Conservation (phyloP, 2,329 filamentous ascomycete genomes). For the Orbilia quercus region DNA sequence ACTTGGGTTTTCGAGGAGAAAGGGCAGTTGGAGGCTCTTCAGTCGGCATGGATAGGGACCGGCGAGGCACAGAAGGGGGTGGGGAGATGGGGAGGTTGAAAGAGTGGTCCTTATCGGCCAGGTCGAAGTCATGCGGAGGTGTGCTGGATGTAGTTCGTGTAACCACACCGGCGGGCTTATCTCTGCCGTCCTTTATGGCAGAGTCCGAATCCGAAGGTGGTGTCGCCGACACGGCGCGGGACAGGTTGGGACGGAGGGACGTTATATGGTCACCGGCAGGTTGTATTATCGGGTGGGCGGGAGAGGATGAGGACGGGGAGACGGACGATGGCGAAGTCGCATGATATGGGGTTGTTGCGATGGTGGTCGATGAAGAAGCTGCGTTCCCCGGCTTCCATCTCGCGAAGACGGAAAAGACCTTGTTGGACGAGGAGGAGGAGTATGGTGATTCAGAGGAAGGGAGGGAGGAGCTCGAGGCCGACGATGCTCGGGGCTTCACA, state of each 20-base stretch:
- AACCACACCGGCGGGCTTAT: conserved; percentile 48
- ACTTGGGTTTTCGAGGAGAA: conserved; percentile 37
- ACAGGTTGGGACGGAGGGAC: conserved; percentile 12
- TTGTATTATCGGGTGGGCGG: conserved; percentile 40
- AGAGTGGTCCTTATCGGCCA: conserved; percentile 26
- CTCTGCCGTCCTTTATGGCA: conserved; percentile 24
- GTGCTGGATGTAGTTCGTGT: conserved; percentile 46
- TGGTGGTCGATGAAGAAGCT: conserved; percentile 8
- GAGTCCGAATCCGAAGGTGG: conserved; percentile 42
- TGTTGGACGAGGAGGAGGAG: conserved; percentile 31
- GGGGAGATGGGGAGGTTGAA: conserved; percentile 49
- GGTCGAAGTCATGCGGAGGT: conserved; percentile 35
- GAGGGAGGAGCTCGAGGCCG: no score
- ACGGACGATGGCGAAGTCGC: conserved; percentile 20
- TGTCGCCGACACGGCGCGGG: conserved; percentile 27
- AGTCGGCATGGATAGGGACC: conserved; percentile 44
- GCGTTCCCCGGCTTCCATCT: conserved; percentile 52
- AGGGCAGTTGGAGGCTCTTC: conserved; percentile 18
- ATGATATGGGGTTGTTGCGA: conserved; percentile 32
- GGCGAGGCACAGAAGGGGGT: conserved; percentile 42
- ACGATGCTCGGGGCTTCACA: conserved; percentile 44
- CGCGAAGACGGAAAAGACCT: conserved; percentile 51
- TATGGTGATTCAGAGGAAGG: no score
- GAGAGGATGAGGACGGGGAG: conserved; percentile 9
- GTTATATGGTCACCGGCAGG: conserved; percentile 51